A percentile compares a stretch with the other conserved stretches of the same genome.
Evolutionary conservation across 257 asterid genomes (phyloP).

Genomic region (Fraxinus quadrangulata): DNA sequence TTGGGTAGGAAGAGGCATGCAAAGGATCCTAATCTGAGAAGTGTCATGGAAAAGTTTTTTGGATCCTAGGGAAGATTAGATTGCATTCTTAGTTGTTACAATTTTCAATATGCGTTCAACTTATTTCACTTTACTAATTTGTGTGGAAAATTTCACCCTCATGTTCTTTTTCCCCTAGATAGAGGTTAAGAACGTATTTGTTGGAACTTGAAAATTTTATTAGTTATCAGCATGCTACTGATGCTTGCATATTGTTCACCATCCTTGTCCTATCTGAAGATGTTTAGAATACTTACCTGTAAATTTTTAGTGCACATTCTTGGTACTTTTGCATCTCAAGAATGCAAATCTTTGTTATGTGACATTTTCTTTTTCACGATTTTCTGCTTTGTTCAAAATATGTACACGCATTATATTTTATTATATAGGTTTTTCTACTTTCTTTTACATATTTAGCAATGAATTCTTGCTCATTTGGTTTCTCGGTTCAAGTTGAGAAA

Average conservation of each 20-base stretch:
- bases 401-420: neutral
- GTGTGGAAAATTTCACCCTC: neutral
- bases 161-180: neutral
- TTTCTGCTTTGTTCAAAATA: neutral
- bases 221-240: neutral
- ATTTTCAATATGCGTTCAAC: neutral
- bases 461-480: neutral
- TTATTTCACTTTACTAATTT: neutral
- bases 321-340: slow-evolving; percentile 6
- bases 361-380: neutral
- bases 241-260: slow-evolving; percentile 10
- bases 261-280: neutral
- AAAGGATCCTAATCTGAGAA: neutral
- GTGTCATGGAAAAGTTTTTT: neutral
- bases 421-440: neutral
- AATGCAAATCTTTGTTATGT: slow-evolving; percentile 8
- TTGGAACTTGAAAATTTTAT: neutral
- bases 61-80: neutral
- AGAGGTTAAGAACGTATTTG: neutral
- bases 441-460: neutral
- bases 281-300: neutral
- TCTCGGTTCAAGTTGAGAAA: neutral
- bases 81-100: slow-evolving; percentile 7
- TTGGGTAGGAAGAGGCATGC: slow-evolving; percentile 8
- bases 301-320: neutral